Evolutionary conservation across 2,329 filamentous ascomycete genomes (phyloP).

Genomic region (Alternaria triticimaculans): DNA sequence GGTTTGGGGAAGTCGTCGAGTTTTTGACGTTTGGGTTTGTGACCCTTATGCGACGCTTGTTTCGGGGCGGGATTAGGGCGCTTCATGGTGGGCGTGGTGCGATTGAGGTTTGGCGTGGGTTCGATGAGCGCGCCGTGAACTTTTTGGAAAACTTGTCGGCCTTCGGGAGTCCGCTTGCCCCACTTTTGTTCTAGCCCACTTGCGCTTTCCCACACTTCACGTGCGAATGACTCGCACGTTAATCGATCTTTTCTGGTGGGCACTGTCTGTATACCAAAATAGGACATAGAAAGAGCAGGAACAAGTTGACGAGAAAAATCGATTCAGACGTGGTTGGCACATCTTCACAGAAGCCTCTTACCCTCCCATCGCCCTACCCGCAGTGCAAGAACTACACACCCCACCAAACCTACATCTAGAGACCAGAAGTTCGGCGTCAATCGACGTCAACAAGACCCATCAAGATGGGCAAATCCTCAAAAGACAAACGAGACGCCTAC

Average conservation of each 20-base stretch:
- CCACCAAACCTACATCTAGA: neutral
- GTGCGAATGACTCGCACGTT: constrained; percentile 21
- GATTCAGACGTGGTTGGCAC: neutral
- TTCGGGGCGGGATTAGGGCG: constrained; percentile 47
- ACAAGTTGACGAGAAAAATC: neutral
- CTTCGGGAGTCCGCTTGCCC: constrained; percentile 31
- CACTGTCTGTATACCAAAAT: too few relatives aligned
- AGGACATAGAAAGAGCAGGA: neutral
- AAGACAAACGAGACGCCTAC: constrained; percentile 98
- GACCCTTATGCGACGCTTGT: constrained; percentile 49
- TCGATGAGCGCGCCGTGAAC: constrained; percentile 12
- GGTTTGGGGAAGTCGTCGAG: constrained; percentile 22
- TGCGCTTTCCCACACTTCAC: constrained; percentile 34
- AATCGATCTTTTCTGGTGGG: neutral
- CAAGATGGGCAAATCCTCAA: constrained; percentile 92
- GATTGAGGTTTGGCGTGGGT: constrained; percentile 3
- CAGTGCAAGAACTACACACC: neutral
- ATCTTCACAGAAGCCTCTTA: neutral
- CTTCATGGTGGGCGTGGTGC: constrained; percentile 39
- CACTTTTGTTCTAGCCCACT: constrained; percentile 22
- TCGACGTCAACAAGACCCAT: too few relatives aligned
- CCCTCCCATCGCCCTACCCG: neutral
- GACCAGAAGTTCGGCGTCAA: neutral
- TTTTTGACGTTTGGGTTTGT: constrained; percentile 49
- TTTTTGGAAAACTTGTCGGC: constrained; percentile 32